Percentiles rank a stretch among this genome's conserved stretches.
phyloP scores from a whole-genome alignment of 1,284 basidiomycete species.

The Agroathelia rolfsii region DNA sequence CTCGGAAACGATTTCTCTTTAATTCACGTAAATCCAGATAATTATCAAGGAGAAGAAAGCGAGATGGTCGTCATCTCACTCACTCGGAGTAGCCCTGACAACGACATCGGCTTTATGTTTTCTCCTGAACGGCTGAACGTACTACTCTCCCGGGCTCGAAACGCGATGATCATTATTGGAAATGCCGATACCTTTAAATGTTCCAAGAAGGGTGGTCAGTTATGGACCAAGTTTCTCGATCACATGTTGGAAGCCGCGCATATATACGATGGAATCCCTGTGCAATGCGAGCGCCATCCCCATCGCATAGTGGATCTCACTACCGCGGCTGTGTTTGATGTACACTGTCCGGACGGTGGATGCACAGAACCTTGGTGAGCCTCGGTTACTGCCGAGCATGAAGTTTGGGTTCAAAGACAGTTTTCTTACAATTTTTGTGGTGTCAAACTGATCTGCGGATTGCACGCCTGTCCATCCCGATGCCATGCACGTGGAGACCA shows the following conservation, averaged over 20 bases:
- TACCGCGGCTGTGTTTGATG: slow-evolving; percentile 37
- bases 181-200: slow-evolving; percentile 47
- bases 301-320: slow-evolving; percentile 27
- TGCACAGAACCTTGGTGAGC: slow-evolving; percentile 51
- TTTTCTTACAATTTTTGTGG: slow-evolving; percentile 29
- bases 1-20: slow-evolving; percentile 2
- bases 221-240: slow-evolving; percentile 41
- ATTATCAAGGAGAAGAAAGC: slow-evolving; percentile 63
- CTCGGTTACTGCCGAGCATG: too few species aligned
- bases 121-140: slow-evolving; percentile 61
- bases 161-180: slow-evolving; percentile 53
- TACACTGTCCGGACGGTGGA: slow-evolving; percentile 47
- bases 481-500: slow-evolving; percentile 37
- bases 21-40: slow-evolving; percentile 29
- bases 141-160: slow-evolving; percentile 51
- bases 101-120: slow-evolving; percentile 58
- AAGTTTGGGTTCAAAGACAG: slow-evolving; percentile 17
- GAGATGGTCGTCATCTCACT: slow-evolving; percentile 54
- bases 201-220: slow-evolving; percentile 37
- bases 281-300: slow-evolving; percentile 45
- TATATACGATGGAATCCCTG: slow-evolving; percentile 50
- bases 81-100: slow-evolving; percentile 42
- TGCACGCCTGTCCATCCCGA: slow-evolving; percentile 41
- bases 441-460: slow-evolving; percentile 31
- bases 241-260: slow-evolving; percentile 31